Conservation (phyloP, 495 filamentous ascomycete genomes). For the Emericellopsis terricola region DNA sequence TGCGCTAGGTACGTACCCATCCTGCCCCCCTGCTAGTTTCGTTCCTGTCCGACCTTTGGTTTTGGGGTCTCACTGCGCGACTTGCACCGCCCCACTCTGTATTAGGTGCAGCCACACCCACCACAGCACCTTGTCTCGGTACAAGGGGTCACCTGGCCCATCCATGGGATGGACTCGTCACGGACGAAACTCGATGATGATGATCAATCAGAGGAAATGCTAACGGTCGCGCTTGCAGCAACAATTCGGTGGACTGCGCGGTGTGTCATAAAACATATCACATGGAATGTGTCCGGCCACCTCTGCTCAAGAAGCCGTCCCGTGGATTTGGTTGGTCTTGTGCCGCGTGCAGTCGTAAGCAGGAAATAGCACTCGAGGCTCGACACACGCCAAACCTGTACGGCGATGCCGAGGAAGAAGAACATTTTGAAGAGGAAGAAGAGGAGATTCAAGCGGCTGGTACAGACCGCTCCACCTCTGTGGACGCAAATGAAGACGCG, state of each 20-base stretch:
- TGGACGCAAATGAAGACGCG: conserved; percentile 32
- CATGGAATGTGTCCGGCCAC: conserved; percentile 93
- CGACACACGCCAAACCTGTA: conserved; percentile 58
- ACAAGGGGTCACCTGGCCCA: no score
- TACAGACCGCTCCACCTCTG: conserved; percentile 39
- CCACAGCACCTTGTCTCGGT: background rate
- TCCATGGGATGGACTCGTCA: no score
- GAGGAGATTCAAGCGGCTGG: conserved; percentile 41
- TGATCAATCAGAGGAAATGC: no score
- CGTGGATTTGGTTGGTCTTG: conserved; percentile 98
- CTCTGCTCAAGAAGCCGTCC: conserved; percentile 87
- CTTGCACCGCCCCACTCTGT: background rate
- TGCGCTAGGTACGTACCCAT: conserved; percentile 61
- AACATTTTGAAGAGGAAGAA: conserved; percentile 56
- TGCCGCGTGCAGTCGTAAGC: conserved; percentile 82
- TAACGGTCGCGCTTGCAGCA: conserved; percentile 35
- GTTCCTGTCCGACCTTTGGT: background rate
- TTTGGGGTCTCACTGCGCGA: background rate
- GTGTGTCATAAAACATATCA: conserved; percentile 91
- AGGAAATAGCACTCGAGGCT: conserved; percentile 82
- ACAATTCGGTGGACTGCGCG: conserved; percentile 93
- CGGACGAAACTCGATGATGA: no score
- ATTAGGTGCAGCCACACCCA: background rate
- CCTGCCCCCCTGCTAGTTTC: conserved; percentile 2
- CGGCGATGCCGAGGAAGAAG: conserved; percentile 61